Conservation (phyloP, 1,284 basidiomycete genomes). For the Albatrellus sp. region DNA sequence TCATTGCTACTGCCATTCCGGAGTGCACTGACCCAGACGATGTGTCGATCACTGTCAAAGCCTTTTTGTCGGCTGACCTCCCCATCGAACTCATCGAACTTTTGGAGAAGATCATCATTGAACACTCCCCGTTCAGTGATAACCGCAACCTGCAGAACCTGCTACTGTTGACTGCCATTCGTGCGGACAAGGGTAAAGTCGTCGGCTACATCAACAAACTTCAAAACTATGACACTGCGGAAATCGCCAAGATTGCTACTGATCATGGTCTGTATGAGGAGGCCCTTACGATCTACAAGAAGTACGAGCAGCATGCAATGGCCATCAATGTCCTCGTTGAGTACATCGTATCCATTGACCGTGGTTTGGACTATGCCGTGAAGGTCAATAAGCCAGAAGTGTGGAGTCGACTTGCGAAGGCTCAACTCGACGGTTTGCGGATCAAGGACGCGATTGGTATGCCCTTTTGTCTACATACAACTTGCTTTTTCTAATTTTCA, state of each 20-base stretch:
- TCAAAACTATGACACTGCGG: constrained; percentile 87
- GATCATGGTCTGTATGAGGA: constrained; percentile 96
- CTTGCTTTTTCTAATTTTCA: neutral
- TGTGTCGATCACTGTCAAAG: constrained; percentile 97
- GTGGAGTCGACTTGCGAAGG: constrained; percentile 96
- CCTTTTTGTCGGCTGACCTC: constrained; percentile 94
- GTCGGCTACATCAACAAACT: constrained; percentile 98
- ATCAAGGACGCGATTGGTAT: constrained; percentile 95
- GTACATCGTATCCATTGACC: constrained; percentile 96
- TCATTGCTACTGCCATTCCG: constrained; percentile 89
- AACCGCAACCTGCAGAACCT: constrained; percentile 95
- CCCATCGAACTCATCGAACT: constrained; percentile 97
- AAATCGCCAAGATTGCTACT: constrained; percentile 95
- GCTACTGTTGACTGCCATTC: constrained; percentile 89
- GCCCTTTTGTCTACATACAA: constrained; percentile 10
- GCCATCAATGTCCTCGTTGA: constrained; percentile 98
- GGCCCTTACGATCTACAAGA: constrained; percentile 93
- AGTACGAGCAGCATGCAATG: constrained; percentile 85
- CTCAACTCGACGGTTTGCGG: constrained; percentile 96
- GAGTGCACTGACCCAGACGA: constrained; percentile 98
- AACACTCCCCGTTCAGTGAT: constrained; percentile 95
- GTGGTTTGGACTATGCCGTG: constrained; percentile 91
- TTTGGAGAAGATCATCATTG: constrained; percentile 97
- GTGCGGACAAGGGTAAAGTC: constrained; percentile 98
- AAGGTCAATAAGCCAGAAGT: constrained; percentile 96